A percentile compares a stretch with the other conserved stretches of the same genome.
Conservation (phyloP, 2,329 filamentous ascomycete species). For the Hypoxylon sp. region DNA sequence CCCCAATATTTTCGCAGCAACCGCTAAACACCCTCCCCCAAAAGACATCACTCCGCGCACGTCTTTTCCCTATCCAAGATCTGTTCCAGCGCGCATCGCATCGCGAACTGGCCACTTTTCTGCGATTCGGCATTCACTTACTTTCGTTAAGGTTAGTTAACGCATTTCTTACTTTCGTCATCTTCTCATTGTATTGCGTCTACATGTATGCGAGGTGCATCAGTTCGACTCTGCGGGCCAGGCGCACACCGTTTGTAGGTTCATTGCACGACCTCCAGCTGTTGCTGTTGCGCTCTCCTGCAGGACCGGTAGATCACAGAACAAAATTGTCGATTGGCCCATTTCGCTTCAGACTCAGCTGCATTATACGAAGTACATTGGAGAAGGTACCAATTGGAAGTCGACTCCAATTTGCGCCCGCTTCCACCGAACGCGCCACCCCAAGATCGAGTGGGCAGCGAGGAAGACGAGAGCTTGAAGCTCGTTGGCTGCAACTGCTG, state of each 20-base stretch:
- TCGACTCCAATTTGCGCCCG: conserved; percentile 34
- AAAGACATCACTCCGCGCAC: conserved; percentile 26
- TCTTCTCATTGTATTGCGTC: conserved; percentile 10
- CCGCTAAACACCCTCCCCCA: conserved; percentile 36
- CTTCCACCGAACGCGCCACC: conserved; percentile 31
- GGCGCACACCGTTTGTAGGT: conserved; percentile 14
- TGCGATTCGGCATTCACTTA: conserved; percentile 37
- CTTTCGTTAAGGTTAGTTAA: conserved; percentile 40
- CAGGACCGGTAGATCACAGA: conserved; percentile 35
- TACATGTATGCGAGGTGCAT: conserved; percentile 10
- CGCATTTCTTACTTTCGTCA: conserved; percentile 13
- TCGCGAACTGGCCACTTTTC: conserved; percentile 39
- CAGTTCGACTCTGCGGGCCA: conserved; percentile 2
- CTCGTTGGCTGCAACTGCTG: conserved; percentile 38
- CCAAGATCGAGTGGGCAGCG: conserved; percentile 26
- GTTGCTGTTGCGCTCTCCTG: conserved; percentile 36
- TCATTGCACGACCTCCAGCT: conserved; percentile 29
- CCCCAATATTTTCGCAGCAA: conserved; percentile 34
- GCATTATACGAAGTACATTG: conserved; percentile 30
- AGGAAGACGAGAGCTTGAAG: conserved; percentile 35
- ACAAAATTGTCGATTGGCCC: conserved; percentile 33
- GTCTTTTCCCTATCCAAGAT: conserved; percentile 37
- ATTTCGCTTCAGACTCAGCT: conserved; percentile 15
- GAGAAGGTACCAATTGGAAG: conserved; percentile 31
- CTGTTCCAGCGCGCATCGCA: conserved; percentile 38